Base-by-base conservation (phyloP, 805 yeast genomes). In the Ogataea henricii region DNA sequence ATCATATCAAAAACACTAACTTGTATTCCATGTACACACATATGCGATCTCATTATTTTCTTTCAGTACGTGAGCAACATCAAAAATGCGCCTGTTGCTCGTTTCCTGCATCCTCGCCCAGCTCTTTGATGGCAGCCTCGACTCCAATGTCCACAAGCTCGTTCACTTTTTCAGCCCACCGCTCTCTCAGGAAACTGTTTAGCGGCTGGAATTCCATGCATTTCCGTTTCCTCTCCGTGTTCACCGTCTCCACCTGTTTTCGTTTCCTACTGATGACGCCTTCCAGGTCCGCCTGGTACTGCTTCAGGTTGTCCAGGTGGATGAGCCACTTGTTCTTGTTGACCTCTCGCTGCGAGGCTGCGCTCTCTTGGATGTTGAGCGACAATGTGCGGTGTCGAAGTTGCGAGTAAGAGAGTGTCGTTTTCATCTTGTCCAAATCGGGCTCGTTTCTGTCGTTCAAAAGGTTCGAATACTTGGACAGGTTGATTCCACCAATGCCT, bases 121-220 rank as follows among this genome's bases (percentile, higher is more conserved):
- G 45, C 35, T 64, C 60, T 23, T 47, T 45, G 30, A 57, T 46
- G 7, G 70, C 60, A 21, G 62, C 59, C 46, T 66, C 71, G 21
- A 70, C 64, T 22, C 76, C 76, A 14, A 68, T 45, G 32, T 70
- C 71, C 23, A 73, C 64, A 40, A 67, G 57, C 40, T 66, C 65
- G 40, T 69, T 67, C 22, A 82, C 60, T 21, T 74, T 77, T 6
- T 76, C 78, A 37, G 64, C 67, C 85, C 87, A 81, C 54, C 78
- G 66, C 8, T 70, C 66, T n/a, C 66, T 61, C 45, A 79, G 64
- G 48, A 75, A 76, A 26, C 71, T 72, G 46, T 74, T 59, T 21
- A 72, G 68, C 0, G 81, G 79, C 52, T 68, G 66, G 44, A 68
- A 73, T 14, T 74, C 70, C 4, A 55, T 25, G 60, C 82, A 83